phyloP scores from a whole-genome alignment of 1,284 basidiomycete species.

The Naganishia sp. region DNA sequence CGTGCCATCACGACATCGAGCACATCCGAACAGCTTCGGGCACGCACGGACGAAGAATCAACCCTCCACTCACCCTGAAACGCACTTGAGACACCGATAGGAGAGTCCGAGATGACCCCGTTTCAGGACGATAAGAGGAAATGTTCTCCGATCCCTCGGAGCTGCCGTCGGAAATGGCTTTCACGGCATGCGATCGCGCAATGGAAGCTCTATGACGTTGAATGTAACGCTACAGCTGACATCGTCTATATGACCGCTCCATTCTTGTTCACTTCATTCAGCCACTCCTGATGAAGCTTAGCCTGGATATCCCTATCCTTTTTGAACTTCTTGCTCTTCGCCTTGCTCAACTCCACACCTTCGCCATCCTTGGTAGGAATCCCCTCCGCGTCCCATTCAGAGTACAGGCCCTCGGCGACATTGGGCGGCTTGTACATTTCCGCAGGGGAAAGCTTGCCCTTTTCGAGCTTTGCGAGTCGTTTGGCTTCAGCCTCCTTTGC shows the following conservation, averaged over 20 bases:
- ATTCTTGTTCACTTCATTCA: slow-evolving; percentile 27
- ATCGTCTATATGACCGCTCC: slow-evolving; percentile 10
- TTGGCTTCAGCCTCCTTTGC: slow-evolving; percentile 73
- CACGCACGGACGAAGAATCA: too few relatives aligned
- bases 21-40: too few relatives aligned
- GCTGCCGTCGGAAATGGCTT: too few relatives aligned
- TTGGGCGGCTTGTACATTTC: slow-evolving; percentile 85
- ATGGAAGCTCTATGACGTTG: too few relatives aligned
- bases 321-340: slow-evolving; percentile 71
- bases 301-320: slow-evolving; percentile 79
- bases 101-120: too few relatives aligned
- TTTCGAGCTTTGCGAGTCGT: slow-evolving; percentile 74
- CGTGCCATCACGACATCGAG: too few relatives aligned
- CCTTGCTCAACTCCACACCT: slow-evolving; percentile 85
- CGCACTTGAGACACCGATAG: too few relatives aligned
- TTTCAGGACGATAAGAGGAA: too few relatives aligned
- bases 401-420: slow-evolving; percentile 67
- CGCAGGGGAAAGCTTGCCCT: slow-evolving; percentile 71
- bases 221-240: neutral
- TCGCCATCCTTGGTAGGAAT: slow-evolving; percentile 79
- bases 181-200: too few relatives aligned
- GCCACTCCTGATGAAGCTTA: slow-evolving; percentile 66
- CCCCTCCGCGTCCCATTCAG: slow-evolving; percentile 80
- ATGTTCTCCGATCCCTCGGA: too few relatives aligned
- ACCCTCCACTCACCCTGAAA: too few relatives aligned